Evolutionary conservation across 1,284 basidiomycete genomes (phyloP), one percentile per base, ranked within the genome.

Genomic region (Rhodotorula mucilaginosa): DNA sequence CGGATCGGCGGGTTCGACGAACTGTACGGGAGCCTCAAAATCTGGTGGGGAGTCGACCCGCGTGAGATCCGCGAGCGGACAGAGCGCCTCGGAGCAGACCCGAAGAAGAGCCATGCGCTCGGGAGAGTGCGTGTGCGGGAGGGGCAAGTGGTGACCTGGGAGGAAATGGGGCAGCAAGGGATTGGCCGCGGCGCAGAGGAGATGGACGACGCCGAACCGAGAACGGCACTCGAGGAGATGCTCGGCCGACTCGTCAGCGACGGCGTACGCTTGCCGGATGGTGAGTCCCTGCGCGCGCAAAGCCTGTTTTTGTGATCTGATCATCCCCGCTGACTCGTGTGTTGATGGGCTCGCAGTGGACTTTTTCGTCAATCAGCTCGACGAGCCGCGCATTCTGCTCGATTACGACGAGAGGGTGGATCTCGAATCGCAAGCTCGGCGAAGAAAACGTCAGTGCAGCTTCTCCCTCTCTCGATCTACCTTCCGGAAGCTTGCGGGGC

Each of bases 281-380:
- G 69, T 73, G 47, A 56, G 71, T 26, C 6, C 21, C 19, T 47
- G n/a, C 21, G 4, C 16, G 26, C 48, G 18, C 29, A n/a, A 51
- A 51, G 31, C 12, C 8, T 57, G 21, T 51, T 46, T 12, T 12
- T 39, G 8, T 39, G 39, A 12, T 39, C 39, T 12, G 6, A 12
- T 39, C 39, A 26, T 19, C 49, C 49, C 16, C 6, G 21, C 58
- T 59, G 16, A 60, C 58, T 21, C 19, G 16, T 23, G 21, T 10
- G 10, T 44, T 44, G 39, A 13, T 44, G 4, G 23, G 21, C 19
- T 16, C 21, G 34, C 61, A 70, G 72, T 71, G 47, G 72, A 73
- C 63, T 58, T 71, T 18, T 71, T 65, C 31, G 48, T 73, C 49
- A 73, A 68, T 48, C 60, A 58, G 34, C 54, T 70, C 52, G 72